These are phyloP conservation scores for Bipolaris gigantea DNA, from an alignment of 2,329 filamentous ascomycete species.

Conservation along the genomic window DNA sequence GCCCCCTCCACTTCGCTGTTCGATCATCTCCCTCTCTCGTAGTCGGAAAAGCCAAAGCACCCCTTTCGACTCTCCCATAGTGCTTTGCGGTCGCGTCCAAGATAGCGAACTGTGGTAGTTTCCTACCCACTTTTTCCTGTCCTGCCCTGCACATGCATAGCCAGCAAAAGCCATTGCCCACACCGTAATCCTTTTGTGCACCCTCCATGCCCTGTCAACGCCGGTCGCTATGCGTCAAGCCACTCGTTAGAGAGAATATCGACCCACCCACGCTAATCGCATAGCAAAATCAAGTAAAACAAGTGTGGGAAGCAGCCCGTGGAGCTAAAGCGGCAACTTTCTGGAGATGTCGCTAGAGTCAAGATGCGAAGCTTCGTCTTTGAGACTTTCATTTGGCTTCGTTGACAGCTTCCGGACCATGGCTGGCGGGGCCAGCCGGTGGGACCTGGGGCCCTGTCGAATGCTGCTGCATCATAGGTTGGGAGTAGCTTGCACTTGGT, in stretches of 20 bases:
- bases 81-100: constrained; percentile 12
- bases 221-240: constrained; percentile 43
- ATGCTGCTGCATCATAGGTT: constrained; percentile 48
- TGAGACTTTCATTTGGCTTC: constrained; percentile 42
- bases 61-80: constrained; percentile 15
- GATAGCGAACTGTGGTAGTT: constrained; percentile 3
- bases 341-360: constrained; percentile 9
- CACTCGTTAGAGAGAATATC: constrained; percentile 22
- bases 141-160: constrained; percentile 1
- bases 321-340: constrained; percentile 9
- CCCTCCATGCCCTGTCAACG: constrained; percentile 35
- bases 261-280: constrained; percentile 38
- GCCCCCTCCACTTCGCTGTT: neutral
- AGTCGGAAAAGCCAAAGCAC: constrained; percentile 20
- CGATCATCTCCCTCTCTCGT: constrained; percentile 12
- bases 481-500: constrained; percentile 46
- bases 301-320: constrained; percentile 13
- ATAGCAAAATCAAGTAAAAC: constrained; percentile 27
- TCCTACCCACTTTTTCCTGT: neutral
- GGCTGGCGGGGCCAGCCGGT: constrained; percentile 40
- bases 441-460: constrained; percentile 43
- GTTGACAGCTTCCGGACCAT: constrained; percentile 38
- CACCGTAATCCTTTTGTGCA: constrained; percentile 18
- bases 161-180: neutral
- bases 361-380: constrained; percentile 13